phyloP scores from a whole-genome alignment of 345 rosid species.

The Gossypium longicalyx region DNA sequence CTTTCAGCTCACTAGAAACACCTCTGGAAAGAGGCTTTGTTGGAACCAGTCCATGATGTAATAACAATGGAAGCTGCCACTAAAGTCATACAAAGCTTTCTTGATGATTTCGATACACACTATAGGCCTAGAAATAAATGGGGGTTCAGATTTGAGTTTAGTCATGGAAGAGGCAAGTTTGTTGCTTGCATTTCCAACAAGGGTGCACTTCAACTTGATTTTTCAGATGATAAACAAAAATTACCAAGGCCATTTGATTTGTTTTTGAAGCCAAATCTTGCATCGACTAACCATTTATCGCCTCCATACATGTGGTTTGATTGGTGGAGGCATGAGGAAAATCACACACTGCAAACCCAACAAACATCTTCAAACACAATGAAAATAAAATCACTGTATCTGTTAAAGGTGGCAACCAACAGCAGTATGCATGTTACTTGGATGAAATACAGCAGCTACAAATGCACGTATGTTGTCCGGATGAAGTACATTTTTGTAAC shows the following conservation, averaged over 20 bases:
- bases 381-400: not conserved
- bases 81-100: not conserved
- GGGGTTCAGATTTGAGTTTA: not conserved
- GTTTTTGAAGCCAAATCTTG: not conserved
- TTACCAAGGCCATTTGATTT: not conserved
- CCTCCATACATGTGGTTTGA: not conserved
- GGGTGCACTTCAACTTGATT: not conserved
- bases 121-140: not conserved
- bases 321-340: not conserved
- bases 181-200: not conserved
- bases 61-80: not conserved
- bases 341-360: not conserved
- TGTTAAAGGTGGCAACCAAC: too few species aligned
- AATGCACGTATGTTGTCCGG: too few species aligned
- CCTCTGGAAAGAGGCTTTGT: constrained; percentile 1
- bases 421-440: too few species aligned
- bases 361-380: not conserved
- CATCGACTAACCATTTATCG: not conserved
- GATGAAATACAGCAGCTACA: too few species aligned
- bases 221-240: not conserved
- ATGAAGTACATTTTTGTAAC: too few species aligned
- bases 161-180: not conserved
- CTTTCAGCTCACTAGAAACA: not conserved
- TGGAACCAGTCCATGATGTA: not conserved
- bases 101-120: not conserved